Conservation (phyloP, 345 rosid species). For the Boechera stricta region DNA sequence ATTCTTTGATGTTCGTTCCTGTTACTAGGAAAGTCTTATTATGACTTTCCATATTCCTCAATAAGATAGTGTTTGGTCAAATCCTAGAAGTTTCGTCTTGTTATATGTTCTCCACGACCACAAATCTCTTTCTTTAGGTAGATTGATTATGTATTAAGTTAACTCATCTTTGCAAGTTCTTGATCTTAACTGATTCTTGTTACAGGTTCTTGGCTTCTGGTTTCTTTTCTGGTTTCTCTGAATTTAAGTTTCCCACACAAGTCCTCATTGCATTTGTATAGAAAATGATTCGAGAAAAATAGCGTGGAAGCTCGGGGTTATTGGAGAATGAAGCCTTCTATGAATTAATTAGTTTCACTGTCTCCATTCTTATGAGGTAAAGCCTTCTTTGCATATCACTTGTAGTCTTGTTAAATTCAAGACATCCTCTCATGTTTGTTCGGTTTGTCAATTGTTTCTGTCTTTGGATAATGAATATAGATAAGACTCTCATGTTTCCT, state of each 20-base stretch:
- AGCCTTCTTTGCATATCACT: constrained; percentile 9
- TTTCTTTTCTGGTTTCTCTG: not conserved
- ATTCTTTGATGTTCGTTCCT: not conserved
- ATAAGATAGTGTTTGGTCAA: constrained; percentile 1
- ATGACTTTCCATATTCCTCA: not conserved
- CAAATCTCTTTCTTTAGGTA: not conserved
- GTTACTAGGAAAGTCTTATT: not conserved
- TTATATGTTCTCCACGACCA: not conserved
- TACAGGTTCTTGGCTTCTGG: constrained; percentile 26
- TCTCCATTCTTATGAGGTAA: constrained; percentile 1
- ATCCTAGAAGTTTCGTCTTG: not conserved
- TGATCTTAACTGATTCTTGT: not conserved
- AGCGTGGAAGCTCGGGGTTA: not conserved
- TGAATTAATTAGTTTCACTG: constrained; percentile 4
- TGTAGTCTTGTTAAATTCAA: constrained; percentile 2
- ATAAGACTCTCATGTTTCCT: not conserved
- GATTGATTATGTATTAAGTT: not conserved
- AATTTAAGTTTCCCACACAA: not conserved
- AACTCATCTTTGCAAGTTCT: constrained; percentile 7
- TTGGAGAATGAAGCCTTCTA: constrained; percentile 18
- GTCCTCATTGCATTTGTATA: not conserved
- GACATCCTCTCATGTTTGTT: constrained; percentile 5
- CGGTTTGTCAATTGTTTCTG: not conserved
- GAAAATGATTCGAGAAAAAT: constrained; percentile 4
- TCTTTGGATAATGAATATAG: not conserved